Evolutionary conservation across 2,329 filamentous ascomycete genomes (phyloP), one percentile per base, ranked within the genome.

Genomic region (Aspergillus oerlinghausenensis): DNA sequence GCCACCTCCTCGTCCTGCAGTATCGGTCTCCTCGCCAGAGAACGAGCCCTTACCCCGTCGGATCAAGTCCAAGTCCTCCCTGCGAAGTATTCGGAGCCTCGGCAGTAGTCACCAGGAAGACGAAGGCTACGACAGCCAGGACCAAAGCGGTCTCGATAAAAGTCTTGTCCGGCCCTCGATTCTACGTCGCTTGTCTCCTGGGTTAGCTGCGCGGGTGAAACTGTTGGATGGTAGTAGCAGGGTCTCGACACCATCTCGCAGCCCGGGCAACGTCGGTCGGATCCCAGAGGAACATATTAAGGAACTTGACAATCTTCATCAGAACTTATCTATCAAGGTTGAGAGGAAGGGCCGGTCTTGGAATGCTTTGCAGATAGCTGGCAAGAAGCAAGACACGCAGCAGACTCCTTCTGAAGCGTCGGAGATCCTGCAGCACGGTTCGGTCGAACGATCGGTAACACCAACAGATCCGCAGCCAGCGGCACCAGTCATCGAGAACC

Each of bases 151-250:
- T 11, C 59, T 63, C 48, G 69, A 73, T 49, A 72, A 71, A 54
- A 65, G 61, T 17, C 55, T 65, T 23, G 61, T 65, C 32, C 70
- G 67, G 21, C 60, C 71, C 21, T 73, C 70, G 23, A 72, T 77
- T 58, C 70, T 77, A 51, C 74, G 74, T 56, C 73, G 74, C 19
- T 63, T 77, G 48, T 77, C 75, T 43, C 75, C 75, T 50, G 73
- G 72, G 21, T 65, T 77, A 10, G 75, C 74, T 9, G 75, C 75
- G 50, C 72, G 75, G 49, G 73, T 77, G 53, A 77, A 75, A 58
- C 58, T 73, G 28, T 64, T 77, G 23, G 74, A 76, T 67, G 67
- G 73, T 32, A 72, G 67, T 53, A 66, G 61, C 52, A 73, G 71
- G 54, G 57, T 55, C 35, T 55, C 62, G 17, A 58, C 54, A 38